These are phyloP conservation scores for Zea luxurians DNA, from an alignment of 176 grass and related monocot species.

Conservation along the genomic window DNA sequence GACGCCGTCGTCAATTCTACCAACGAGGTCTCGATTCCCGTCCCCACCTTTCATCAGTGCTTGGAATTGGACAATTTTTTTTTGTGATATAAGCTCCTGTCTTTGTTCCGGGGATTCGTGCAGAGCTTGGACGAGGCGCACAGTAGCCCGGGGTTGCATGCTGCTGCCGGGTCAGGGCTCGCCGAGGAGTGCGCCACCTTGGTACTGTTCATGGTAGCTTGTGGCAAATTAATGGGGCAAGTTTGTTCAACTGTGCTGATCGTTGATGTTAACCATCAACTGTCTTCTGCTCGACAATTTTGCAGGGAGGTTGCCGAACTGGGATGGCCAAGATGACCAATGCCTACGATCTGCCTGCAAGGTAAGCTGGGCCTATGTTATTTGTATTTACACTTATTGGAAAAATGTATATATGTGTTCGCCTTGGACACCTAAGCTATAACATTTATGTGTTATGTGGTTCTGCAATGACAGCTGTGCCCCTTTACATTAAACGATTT, in stretches of 20 bases:
- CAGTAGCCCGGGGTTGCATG: slow-evolving; percentile 87
- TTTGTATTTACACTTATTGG: slow-evolving; percentile 10
- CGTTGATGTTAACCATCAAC: background rate
- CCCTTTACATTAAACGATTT: background rate
- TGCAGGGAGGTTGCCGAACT: slow-evolving; percentile 86
- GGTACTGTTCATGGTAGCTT: slow-evolving; percentile 44
- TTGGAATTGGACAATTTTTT: background rate
- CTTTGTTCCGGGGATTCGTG: background rate
- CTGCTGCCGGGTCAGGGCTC: slow-evolving; percentile 69
- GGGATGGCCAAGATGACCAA: slow-evolving; percentile 97
- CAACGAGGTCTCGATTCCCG: slow-evolving; percentile 67
- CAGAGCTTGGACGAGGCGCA: slow-evolving; percentile 95
- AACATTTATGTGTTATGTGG: background rate
- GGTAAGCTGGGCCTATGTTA: slow-evolving; percentile 35
- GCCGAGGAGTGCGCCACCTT: slow-evolving; percentile 87
- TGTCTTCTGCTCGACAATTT: slow-evolving; percentile 23
- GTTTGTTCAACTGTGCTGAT: slow-evolving; percentile 12
- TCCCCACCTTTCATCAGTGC: background rate
- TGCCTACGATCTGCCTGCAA: slow-evolving; percentile 85
- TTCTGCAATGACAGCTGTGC: background rate
- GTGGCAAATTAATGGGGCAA: slow-evolving; percentile 1
- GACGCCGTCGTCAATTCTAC: slow-evolving; percentile 94
- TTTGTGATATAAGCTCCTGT: background rate
- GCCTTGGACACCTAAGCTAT: background rate
- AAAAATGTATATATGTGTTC: background rate